Conservation (phyloP, 176 grass and related monocot species). For the Oryza nivara region DNA sequence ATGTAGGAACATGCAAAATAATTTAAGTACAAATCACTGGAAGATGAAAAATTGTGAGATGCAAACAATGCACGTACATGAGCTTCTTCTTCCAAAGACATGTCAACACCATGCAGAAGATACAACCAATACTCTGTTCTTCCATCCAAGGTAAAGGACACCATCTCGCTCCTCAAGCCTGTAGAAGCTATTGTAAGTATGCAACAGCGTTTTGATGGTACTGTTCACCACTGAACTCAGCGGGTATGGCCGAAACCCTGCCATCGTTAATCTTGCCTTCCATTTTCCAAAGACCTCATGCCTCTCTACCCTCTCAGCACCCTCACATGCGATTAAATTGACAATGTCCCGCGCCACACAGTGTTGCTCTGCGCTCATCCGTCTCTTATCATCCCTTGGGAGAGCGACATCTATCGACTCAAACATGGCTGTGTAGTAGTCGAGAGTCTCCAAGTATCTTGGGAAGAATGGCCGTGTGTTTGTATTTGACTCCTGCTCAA, state of each 20-base stretch:
- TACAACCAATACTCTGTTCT: slow-evolving; percentile 57
- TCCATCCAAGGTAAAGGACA: slow-evolving; percentile 65
- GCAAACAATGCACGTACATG: slow-evolving; percentile 1
- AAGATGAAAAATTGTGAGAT: background rate
- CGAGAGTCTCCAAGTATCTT: slow-evolving; percentile 67
- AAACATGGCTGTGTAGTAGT: slow-evolving; percentile 75
- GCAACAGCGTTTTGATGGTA: slow-evolving; percentile 50
- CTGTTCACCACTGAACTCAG: slow-evolving; percentile 57
- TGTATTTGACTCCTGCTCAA: slow-evolving; percentile 77
- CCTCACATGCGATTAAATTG: slow-evolving; percentile 75
- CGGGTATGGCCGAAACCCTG: slow-evolving; percentile 52
- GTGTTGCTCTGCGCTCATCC: slow-evolving; percentile 72
- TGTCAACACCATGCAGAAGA: slow-evolving; percentile 62
- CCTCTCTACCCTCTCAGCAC: slow-evolving; percentile 66
- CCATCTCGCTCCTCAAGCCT: slow-evolving; percentile 54
- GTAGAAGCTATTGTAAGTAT: slow-evolving; percentile 47
- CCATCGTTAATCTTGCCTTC: slow-evolving; percentile 58
- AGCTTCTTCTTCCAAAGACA: slow-evolving; percentile 25
- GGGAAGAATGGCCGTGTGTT: slow-evolving; percentile 74
- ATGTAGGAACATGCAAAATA: background rate
- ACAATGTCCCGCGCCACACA: slow-evolving; percentile 86
- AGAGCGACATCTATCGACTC: slow-evolving; percentile 71
- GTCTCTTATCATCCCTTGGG: slow-evolving; percentile 58
- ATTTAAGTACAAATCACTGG: background rate
- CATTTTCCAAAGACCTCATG: slow-evolving; percentile 62